Evolutionary conservation across 164 flowering plant genomes (phyloP).

Genomic region (Annona cherimola): DNA sequence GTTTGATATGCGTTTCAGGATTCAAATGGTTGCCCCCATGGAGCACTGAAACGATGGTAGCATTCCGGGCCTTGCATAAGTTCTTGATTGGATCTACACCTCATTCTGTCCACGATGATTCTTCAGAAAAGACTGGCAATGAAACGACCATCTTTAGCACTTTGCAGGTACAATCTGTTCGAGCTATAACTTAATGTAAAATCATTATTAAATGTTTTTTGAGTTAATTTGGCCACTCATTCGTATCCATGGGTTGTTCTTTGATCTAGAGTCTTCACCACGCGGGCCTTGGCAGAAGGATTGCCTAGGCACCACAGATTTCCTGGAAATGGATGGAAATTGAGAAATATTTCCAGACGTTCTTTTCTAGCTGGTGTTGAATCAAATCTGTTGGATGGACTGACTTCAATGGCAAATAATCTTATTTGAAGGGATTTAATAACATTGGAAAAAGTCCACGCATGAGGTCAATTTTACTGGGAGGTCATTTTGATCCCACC

Average conservation of each 20-base stretch:
- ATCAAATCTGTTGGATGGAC: background rate
- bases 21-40: conserved; percentile 91
- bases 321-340: background rate
- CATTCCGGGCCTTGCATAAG: conserved; percentile 76
- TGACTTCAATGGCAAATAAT: background rate
- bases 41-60: conserved; percentile 89
- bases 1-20: conserved; percentile 67
- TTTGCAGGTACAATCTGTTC: conserved; percentile 45
- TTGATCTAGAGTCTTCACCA: background rate
- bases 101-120: conserved; percentile 48
- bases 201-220: too few species aligned
- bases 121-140: conserved; percentile 29
- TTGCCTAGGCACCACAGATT: background rate
- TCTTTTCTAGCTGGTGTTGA: background rate
- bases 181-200: background rate
- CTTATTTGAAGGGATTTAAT: too few species aligned
- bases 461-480: background rate
- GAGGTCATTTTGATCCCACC: background rate
- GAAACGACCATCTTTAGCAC: conserved; percentile 54
- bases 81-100: conserved; percentile 62
- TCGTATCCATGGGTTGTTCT: background rate
- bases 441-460: background rate
- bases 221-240: background rate
- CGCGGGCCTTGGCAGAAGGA: background rate
- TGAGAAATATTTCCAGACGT: background rate